These are phyloP conservation scores for Calonectria pseudoreteaudii DNA, from an alignment of 2,329 filamentous ascomycete species.

Conservation along the genomic window DNA sequence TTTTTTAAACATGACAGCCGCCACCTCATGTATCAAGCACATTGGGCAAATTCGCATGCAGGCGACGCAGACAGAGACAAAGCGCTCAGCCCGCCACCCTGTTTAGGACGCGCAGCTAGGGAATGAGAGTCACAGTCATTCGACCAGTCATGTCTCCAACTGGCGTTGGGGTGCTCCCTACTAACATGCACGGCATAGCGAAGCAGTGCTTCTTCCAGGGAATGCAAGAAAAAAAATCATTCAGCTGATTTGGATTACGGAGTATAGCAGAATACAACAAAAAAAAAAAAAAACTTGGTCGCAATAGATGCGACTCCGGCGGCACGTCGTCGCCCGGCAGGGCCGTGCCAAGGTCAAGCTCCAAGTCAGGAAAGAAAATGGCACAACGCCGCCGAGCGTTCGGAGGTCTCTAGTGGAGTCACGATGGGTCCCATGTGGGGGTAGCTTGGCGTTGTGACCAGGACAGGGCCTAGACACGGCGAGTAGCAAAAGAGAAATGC, in stretches of 20 bases:
- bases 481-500: slow-evolving; percentile 40
- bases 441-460: slow-evolving; percentile 35
- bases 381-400: slow-evolving; percentile 37
- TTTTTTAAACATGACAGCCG: slow-evolving; percentile 4
- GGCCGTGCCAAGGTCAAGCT: slow-evolving; percentile 20
- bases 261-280: background rate
- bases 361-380: slow-evolving; percentile 30
- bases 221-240: background rate
- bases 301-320: slow-evolving; percentile 16
- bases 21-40: slow-evolving; percentile 5
- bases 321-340: slow-evolving; percentile 22
- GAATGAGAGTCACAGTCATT: slow-evolving; percentile 20
- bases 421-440: slow-evolving; percentile 38
- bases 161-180: background rate
- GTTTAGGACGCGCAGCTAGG: slow-evolving; percentile 21
- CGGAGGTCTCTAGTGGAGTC: slow-evolving; percentile 40
- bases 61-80: slow-evolving; percentile 19
- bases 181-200: background rate
- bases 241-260: slow-evolving; percentile 14
- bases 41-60: slow-evolving; percentile 1
- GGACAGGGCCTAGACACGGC: slow-evolving; percentile 37
- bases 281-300: slow-evolving; percentile 6
- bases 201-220: slow-evolving; percentile 1
- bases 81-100: slow-evolving; percentile 31
- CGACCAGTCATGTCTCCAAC: slow-evolving; percentile 1